phyloP scores from a whole-genome alignment of 164 flowering plant genomes.

The Tinospora cordifolia region DNA sequence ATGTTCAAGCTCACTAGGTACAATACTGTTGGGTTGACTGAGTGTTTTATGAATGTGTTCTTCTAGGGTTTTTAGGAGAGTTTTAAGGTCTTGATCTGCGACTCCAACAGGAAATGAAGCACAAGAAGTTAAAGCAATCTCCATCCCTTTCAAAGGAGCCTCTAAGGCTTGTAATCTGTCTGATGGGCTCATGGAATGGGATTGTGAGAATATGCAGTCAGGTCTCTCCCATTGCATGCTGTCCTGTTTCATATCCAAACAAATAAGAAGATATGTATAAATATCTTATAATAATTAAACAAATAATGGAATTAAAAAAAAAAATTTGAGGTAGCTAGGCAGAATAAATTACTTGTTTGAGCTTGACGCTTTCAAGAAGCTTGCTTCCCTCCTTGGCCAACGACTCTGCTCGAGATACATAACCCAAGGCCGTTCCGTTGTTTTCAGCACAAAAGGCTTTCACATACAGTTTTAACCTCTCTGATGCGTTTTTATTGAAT shows the following conservation, averaged over 20 bases:
- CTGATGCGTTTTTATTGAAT: constrained; percentile 40
- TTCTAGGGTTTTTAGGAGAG: constrained; percentile 20
- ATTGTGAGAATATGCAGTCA: constrained; percentile 22
- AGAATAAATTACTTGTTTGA: constrained; percentile 55
- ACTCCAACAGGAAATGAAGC: constrained; percentile 29
- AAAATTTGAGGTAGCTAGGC: too few species aligned
- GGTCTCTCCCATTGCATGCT: constrained; percentile 70
- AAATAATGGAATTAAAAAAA: too few species aligned
- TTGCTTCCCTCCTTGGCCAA: constrained; percentile 30
- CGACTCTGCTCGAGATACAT: constrained; percentile 46
- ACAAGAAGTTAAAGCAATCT: constrained; percentile 38
- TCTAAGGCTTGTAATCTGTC: constrained; percentile 45
- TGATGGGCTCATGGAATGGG: constrained; percentile 25
- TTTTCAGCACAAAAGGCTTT: constrained; percentile 61
- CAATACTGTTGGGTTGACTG: constrained; percentile 25
- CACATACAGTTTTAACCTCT: constrained; percentile 47
- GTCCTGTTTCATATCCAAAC: constrained; percentile 38
- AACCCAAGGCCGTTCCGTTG: constrained; percentile 30
- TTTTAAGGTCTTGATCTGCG: constrained; percentile 27
- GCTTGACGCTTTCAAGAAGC: constrained; percentile 43
- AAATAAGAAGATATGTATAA: background rate
- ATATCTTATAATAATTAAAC: background rate
- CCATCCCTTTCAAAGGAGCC: constrained; percentile 60
- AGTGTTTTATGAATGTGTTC: constrained; percentile 25
- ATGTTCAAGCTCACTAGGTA: constrained; percentile 29